Conservation (phyloP, 768 basidiomycete genomes). For the Trametes meyenii region DNA sequence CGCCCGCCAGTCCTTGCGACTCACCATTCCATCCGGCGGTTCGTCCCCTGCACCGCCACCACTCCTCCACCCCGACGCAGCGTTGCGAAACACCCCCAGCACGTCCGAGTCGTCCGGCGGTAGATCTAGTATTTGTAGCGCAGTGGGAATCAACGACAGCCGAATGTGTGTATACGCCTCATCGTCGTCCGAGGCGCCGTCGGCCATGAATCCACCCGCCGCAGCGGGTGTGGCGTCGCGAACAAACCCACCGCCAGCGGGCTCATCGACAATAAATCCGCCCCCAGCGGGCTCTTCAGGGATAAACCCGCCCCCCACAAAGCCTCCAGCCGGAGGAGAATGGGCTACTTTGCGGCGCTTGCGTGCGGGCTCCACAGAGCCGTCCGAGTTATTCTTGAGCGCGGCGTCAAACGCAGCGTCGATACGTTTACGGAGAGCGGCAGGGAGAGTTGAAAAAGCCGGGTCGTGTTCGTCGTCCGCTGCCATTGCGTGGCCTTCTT, state of each 20-base stretch:
- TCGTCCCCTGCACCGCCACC: constrained; percentile 24
- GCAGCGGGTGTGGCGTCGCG: constrained; percentile 16
- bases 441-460: constrained; percentile 45
- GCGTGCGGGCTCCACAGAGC: constrained; percentile 6
- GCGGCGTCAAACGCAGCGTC: constrained; percentile 53
- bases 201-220: constrained; percentile 31
- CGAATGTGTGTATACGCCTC: constrained; percentile 44
- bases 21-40: constrained; percentile 44
- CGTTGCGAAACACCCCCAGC: constrained; percentile 72
- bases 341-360: constrained; percentile 24
- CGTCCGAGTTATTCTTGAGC: constrained; percentile 7
- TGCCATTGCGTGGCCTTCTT: constrained; percentile 18
- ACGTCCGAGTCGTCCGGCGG: constrained; percentile 67
- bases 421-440: constrained; percentile 46
- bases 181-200: constrained; percentile 15
- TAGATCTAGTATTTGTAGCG: constrained; percentile 65
- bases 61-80: constrained; percentile 67
- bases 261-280: constrained; percentile 34
- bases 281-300: constrained; percentile 28
- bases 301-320: constrained; percentile 25
- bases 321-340: constrained; percentile 18
- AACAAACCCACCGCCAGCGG: constrained; percentile 17
- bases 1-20: constrained; percentile 74
- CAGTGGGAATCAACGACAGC: constrained; percentile 58
- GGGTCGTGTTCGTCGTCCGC: constrained; percentile 19